A percentile compares a stretch with the other conserved stretches of the same genome.
These are phyloP conservation scores for Acrocalymma vagum DNA, from an alignment of 2,329 filamentous ascomycete genomes.

Conservation along the genomic window DNA sequence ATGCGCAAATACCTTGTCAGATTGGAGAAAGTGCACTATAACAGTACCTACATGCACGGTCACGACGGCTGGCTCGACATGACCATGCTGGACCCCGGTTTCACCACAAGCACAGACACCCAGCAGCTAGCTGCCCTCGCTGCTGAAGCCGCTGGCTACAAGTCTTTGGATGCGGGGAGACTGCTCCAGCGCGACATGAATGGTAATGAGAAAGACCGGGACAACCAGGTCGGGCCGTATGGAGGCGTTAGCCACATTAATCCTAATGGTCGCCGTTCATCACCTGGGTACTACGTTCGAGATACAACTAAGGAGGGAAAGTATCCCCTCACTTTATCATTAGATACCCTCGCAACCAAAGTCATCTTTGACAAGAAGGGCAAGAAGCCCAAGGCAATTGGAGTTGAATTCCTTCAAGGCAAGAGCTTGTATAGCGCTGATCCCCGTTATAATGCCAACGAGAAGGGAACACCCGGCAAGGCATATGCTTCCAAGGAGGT, in stretches of 20 bases:
- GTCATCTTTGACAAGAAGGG: constrained; percentile 46
- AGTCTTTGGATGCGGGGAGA: constrained; percentile 12
- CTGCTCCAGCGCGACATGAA: constrained; percentile 31
- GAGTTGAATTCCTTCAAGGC: constrained; percentile 55
- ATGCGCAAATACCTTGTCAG: constrained; percentile 65
- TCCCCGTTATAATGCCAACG: constrained; percentile 40
- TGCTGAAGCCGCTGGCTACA: constrained; percentile 23
- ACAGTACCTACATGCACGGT: constrained; percentile 30
- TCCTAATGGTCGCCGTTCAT: constrained; percentile 30
- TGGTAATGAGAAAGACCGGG: constrained; percentile 22
- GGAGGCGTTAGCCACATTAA: constrained; percentile 36
- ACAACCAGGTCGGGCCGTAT: constrained; percentile 28
- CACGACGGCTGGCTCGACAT: constrained; percentile 34
- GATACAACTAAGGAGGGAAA: constrained; percentile 53
- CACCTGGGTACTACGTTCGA: constrained; percentile 55
- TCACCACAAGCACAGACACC: constrained; percentile 22
- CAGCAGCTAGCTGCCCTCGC: constrained; percentile 20
- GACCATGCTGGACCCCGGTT: constrained; percentile 33
- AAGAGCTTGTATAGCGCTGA: constrained; percentile 55
- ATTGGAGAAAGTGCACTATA: constrained; percentile 33
- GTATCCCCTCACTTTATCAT: constrained; percentile 37
- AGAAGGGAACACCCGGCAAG: constrained; percentile 39
- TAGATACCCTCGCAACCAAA: constrained; percentile 53
- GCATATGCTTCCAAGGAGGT: constrained; percentile 48
- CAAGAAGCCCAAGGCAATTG: constrained; percentile 48